Conservation (phyloP, 257 asterid species). For the Vinca minor region DNA sequence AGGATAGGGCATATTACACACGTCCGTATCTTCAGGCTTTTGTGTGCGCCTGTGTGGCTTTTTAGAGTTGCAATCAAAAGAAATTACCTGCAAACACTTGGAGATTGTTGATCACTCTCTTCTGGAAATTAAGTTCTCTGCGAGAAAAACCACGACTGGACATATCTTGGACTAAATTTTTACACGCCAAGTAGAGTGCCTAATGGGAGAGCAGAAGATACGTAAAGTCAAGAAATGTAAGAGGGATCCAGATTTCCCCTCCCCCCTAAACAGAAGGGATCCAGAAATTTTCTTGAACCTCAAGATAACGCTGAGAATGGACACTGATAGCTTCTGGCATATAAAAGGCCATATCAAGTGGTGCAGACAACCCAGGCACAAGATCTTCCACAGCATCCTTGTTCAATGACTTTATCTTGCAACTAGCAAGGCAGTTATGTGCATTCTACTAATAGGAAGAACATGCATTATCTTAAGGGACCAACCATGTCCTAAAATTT, state of each 20-base stretch:
- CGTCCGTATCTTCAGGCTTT: background rate
- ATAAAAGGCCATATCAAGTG: slow-evolving; percentile 63
- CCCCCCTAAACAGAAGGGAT: slow-evolving; percentile 7
- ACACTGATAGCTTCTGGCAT: slow-evolving; percentile 86
- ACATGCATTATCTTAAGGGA: slow-evolving; percentile 26
- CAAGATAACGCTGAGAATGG: slow-evolving; percentile 65
- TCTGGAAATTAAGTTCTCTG: slow-evolving; percentile 47
- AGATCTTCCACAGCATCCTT: slow-evolving; percentile 62
- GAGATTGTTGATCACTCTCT: slow-evolving; percentile 45
- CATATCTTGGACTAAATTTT: slow-evolving; percentile 36
- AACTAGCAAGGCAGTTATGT: slow-evolving; percentile 65
- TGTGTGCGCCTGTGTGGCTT: background rate
- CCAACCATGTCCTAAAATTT: slow-evolving; percentile 3
- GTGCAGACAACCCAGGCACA: slow-evolving; percentile 53
- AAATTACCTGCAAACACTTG: slow-evolving; percentile 50
- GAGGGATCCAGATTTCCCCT: background rate
- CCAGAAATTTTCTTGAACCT: slow-evolving; percentile 38
- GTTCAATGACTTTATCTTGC: slow-evolving; percentile 58
- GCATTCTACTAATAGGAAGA: slow-evolving; percentile 68
- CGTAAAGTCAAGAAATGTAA: slow-evolving; percentile 9
- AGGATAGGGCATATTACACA: background rate
- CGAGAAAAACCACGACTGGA: slow-evolving; percentile 22
- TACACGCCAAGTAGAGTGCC: slow-evolving; percentile 85
- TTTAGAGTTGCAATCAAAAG: background rate
- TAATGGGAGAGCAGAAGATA: slow-evolving; percentile 19